phyloP scores from a whole-genome alignment of 1,284 basidiomycete species.

The Schizophyllum amplum region DNA sequence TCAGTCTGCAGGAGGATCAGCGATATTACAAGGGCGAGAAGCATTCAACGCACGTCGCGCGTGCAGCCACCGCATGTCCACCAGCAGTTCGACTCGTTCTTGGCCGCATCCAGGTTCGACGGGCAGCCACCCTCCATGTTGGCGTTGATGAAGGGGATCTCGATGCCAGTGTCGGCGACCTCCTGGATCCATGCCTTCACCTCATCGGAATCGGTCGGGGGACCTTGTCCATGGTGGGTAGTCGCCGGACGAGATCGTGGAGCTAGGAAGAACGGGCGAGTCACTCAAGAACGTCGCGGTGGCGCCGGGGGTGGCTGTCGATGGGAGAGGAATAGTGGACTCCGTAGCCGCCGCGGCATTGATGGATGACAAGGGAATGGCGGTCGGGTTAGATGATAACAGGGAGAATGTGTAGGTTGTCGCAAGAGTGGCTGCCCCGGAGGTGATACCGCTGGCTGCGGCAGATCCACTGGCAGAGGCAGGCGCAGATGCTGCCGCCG shows the following conservation, averaged over 20 bases:
- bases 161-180: conserved; percentile 43
- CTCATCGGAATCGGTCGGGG: conserved; percentile 63
- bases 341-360: conserved; percentile 28
- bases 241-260: conserved; percentile 37
- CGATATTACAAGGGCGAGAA: not conserved
- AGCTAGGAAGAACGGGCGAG: conserved; percentile 43
- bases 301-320: conserved; percentile 33
- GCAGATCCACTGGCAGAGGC: conserved; percentile 2
- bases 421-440: conserved; percentile 12
- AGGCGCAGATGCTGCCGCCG: conserved; percentile 22
- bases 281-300: conserved; percentile 34
- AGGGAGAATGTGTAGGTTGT: conserved; percentile 33
- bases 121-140: conserved; percentile 54
- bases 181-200: conserved; percentile 70
- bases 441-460: conserved; percentile 1
- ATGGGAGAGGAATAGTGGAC: conserved; percentile 29
- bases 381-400: conserved; percentile 50
- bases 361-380: conserved; percentile 43
- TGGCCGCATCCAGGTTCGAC: conserved; percentile 50
- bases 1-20: conserved; percentile 35
- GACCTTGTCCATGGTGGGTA: conserved; percentile 67
- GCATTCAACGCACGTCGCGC: conserved; percentile 17
- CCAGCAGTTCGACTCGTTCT: conserved; percentile 62
- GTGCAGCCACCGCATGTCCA: conserved; percentile 84
- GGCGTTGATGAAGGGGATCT: conserved; percentile 42